Evolutionary conservation across 805 yeast genomes (phyloP), one percentile per base, ranked within the genome.

Genomic region (Naumovozyma baii): DNA sequence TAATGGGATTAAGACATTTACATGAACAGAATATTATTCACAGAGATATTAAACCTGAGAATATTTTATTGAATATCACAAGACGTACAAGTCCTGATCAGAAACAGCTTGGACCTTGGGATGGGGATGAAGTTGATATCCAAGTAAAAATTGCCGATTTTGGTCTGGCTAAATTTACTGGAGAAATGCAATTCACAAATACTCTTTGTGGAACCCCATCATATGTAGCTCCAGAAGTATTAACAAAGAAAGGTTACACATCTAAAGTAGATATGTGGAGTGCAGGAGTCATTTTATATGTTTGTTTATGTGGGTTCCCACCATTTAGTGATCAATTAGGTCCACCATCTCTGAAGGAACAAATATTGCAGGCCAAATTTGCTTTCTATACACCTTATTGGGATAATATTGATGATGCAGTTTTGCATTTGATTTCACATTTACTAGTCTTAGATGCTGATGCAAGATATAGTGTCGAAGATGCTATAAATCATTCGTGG

Each of bases 401-500:
- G 83, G 90, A 83, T 57, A 71, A 71, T 1, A 77, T 82, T 16
- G 70, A 68, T 29, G 90, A 83, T 55, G 54, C 69, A 3, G 84
- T 75, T 0, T 56, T 83, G 38, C 87, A 83, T 54, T 61, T 83
- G 41, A 79, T 83, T 3, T 68, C 83, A 4, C 69, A 73, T 43
- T 61, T 83, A 36, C 57, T 83, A 34, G 73, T 78, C 12, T 74
- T 76, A 15, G 82, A 84, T 48, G 77, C 84, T 25, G 72, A 68
- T 12, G 72, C 74, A 41, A 68, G 98, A 44, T 87, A 86, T 25
- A 74, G 81, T 42, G 95, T 96, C 1, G 69, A 84, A 39, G 87
- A 86, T 50, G 80, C 90, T 72, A 70, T 90, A 36, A 69, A 64
- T 25, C 98, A 92, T 64, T 94, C 95, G 1, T 90, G 97, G 97